Evolutionary conservation across 163 green algal genomes (phyloP), one percentile per base, ranked within the genome.

Genomic region (Volvox carteri): DNA sequence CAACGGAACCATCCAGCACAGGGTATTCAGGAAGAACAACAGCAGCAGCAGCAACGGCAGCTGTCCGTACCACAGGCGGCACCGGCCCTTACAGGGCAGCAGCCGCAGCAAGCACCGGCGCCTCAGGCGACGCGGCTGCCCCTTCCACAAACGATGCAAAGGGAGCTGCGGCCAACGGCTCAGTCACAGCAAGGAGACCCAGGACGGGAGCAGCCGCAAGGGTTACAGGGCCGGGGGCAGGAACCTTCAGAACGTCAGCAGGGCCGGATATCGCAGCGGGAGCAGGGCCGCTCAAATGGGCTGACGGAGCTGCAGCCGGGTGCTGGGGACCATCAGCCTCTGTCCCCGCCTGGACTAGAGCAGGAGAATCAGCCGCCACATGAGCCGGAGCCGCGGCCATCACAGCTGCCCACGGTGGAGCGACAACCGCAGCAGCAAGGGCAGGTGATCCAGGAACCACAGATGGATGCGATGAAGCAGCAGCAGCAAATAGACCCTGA

Each of bases 31-130:
- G n/a, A n/a, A n/a, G n/a, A n/a, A n/a, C 50, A 60, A 60, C 58
- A 68, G 70, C 14, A 12, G 37, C 70, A 78, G 70, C 70, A 48
- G 39, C 70, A 78, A 42, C 37, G 19, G 39, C 72, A 79, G 72
- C 72, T 60, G 72, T 16, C 72, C 14, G 9, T 3, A 35, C 67
- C 67, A 48, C 67, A 50, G n/a, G 35, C 67, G 30, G 67, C 67
- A 46, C 19, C 23, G 14, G 72, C 72, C 41, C 14, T 35, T 12
- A 48, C n/a, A n/a, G n/a, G n/a, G n/a, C 67, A 48, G 33, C 67
- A 76, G 35, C 35, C 46, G 8, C 67, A 76, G 6, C 30, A 76
- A 76, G 18, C 67, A 37, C 67, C 67, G n/a, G 35, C 33, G 21
- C 67, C n/a, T 12, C 14, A 28, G 35, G 35, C 67, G 14, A 1